Evolutionary conservation across 2,329 filamentous ascomycete genomes (phyloP), one percentile per base, ranked within the genome.

Genomic region (Coniochaeta sp.): DNA sequence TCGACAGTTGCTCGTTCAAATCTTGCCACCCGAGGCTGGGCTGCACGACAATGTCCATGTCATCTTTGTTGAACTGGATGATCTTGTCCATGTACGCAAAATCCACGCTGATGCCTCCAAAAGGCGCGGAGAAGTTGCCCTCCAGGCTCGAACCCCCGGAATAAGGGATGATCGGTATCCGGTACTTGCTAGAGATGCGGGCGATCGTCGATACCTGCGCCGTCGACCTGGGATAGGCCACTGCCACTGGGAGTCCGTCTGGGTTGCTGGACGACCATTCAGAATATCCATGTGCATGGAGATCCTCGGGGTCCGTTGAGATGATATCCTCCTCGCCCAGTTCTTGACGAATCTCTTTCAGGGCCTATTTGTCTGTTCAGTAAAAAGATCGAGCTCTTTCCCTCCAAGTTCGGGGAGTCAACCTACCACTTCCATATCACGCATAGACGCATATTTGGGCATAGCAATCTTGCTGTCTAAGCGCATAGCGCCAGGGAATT

Each of bases 41-140:
- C 72, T 97, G 93, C 3, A 97, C 91, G 5, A 96, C 90, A 57
- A 96, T 81, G 67, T 97, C 93, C 89, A 96, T 91, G 71, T 96
- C 93, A 4, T 90, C 88, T 66, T 89, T 87, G 71, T 96, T 89
- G 60, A 96, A 80, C 59, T 87, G 80, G 33, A 97, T 67, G 28
- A 96, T 89, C 67, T 87, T 79, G 71, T 96, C 89, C 93, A 97
- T 97, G 68, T 85, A 85, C 1, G 86, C 84, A 71, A 97, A 97
- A 70, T 97, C 93, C 58, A 97, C 89, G 65, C 90, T 93, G 69
- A 97, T 84, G 14, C 93, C 93, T 14, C 92, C 92, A 69, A 88
- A 89, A 0, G 91, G 91, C 16, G 92, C 90, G 0, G 90, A 90
- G 73, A 96, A 96, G 71, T 96, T 95, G 16, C 89, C 93, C 72